Evolutionary conservation across 177 flowering plant genomes (phyloP), one percentile per base, ranked within the genome.

Genomic region (Telopea speciosissima): DNA sequence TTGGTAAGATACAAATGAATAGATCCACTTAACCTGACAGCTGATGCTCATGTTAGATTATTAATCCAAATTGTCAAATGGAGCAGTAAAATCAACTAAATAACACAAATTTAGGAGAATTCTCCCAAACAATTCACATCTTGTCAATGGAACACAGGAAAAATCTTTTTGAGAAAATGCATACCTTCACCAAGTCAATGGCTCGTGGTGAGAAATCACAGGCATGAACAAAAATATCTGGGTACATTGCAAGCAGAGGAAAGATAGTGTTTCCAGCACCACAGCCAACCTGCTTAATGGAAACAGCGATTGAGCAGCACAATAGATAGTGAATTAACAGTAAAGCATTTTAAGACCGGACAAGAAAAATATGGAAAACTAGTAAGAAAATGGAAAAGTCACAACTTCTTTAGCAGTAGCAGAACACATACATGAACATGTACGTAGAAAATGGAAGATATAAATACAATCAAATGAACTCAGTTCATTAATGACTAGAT

Each of bases 191-290:
- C 82, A 95, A 84, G 70, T 88, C 75, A 72, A 95, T 79, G 24
- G 99, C 98, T 60, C 96, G 94, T 45, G 87, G 85, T 63, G 99
- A 95, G 80, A 95, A 95, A 83, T 95, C 99, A 80, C 98, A 93
- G 2, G 90, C 99, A 83, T 95, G 85, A 28, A 91, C 84, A 83
- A 86, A 93, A 54, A 90, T 77, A 77, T 89, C 81, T 11, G 87
- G 92, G 75, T 85, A 91, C 12, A 90, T 81, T 5, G 89, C 88
- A 76, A 89, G 44, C 79, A 95, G 78, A 54, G 99, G 99, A 81
- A 88, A 92, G 65, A 91, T 78, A 11, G 97, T 91, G 76, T 95
- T 95, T 73, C 99, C 99, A 79, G 89, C 97, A 73, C 99, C 99
- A 82, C 99, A 95, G 45, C 99, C 98, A 81, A 93, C 86, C 99